These are phyloP conservation scores for Psilocybe mexicana DNA, from an alignment of 1,284 basidiomycete genomes.

Conservation along the genomic window DNA sequence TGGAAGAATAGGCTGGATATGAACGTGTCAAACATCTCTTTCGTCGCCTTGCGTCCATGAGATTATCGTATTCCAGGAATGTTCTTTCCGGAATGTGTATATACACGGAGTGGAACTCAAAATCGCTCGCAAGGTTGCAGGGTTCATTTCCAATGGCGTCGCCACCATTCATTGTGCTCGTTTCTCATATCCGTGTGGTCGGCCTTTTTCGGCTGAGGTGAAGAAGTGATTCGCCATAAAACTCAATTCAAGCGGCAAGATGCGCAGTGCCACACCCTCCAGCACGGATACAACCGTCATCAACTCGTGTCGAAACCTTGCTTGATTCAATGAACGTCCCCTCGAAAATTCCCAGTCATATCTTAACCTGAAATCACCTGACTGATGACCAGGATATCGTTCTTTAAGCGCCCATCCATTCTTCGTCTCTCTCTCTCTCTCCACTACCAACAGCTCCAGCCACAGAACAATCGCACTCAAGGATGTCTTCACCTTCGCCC, in stretches of 20 bases:
- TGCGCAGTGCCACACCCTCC: not conserved
- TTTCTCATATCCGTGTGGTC: not conserved
- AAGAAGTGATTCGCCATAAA: not conserved
- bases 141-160: no score
- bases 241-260: not conserved
- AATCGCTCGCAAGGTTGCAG: no score
- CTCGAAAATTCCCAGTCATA: not conserved
- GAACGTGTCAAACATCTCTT: no score
- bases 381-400: not conserved
- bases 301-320: not conserved
- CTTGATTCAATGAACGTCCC: not conserved
- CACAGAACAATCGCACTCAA: not conserved
- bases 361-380: not conserved
- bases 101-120: no score
- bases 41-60: no score
- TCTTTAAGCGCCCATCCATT: not conserved
- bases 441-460: not conserved
- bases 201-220: not conserved
- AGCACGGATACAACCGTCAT: not conserved
- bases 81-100: no score
- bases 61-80: no score
- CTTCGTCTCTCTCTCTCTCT: not conserved
- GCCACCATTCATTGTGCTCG: not conserved
- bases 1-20: no score
- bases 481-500: not conserved